A percentile compares a stretch with the other conserved stretches of the same genome.
These are phyloP conservation scores for Manihot esculenta DNA, from an alignment of 441 rosid genomes.

Conservation along the genomic window DNA sequence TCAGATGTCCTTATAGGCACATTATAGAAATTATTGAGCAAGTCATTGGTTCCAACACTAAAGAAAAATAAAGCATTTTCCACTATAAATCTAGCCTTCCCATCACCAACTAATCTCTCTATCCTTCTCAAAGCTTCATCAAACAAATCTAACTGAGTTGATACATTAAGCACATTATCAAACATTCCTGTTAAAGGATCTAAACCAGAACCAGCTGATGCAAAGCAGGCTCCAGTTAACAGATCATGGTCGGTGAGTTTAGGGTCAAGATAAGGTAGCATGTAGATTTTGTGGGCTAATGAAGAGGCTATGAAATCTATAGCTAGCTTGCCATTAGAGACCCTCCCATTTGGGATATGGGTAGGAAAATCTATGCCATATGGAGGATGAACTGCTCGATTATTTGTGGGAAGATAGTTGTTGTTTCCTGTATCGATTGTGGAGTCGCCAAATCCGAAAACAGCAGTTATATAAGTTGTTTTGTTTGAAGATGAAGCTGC, in stretches of 20 bases:
- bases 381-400: slow-evolving; percentile 3
- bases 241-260: slow-evolving; percentile 24
- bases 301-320: slow-evolving; percentile 8
- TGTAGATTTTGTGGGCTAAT: slow-evolving; percentile 23
- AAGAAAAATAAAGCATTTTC: slow-evolving; percentile 1
- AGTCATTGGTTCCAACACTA: not conserved
- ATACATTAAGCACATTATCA: not conserved
- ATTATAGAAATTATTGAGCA: not conserved
- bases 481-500: not conserved
- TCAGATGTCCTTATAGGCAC: not conserved
- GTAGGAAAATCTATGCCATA: slow-evolving; percentile 17
- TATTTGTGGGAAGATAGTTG: slow-evolving; percentile 3
- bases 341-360: slow-evolving; percentile 13
- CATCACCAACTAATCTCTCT: not conserved
- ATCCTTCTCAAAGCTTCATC: not conserved
- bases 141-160: slow-evolving; percentile 4
- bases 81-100: not conserved
- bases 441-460: slow-evolving; percentile 20
- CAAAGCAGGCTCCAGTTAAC: slow-evolving; percentile 32
- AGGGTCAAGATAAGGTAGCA: slow-evolving; percentile 38
- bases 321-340: slow-evolving; percentile 12
- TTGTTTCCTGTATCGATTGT: slow-evolving; percentile 16
- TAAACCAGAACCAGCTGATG: slow-evolving; percentile 31
- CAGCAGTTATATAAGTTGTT: not conserved
- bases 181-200: slow-evolving; percentile 29